Conservation (phyloP, 306 rosid genomes). For the Oxytropis ochrocephala region DNA sequence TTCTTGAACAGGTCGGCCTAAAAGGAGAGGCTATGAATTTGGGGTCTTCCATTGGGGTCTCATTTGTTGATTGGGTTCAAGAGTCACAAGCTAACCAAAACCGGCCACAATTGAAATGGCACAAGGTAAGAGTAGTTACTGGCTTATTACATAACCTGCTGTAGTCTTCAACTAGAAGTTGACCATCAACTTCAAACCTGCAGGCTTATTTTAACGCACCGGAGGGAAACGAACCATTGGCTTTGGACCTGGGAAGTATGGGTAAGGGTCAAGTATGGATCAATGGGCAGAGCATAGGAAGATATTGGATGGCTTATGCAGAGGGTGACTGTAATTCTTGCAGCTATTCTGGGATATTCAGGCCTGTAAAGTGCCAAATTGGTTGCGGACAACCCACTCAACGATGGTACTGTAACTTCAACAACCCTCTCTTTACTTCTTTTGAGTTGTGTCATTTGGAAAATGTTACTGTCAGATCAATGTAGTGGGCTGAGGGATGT, state of each 20-base stretch:
- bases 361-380: slow-evolving; percentile 55
- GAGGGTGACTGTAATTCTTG: slow-evolving; percentile 67
- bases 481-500: neutral
- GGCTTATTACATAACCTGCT: neutral
- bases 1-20: slow-evolving; percentile 63
- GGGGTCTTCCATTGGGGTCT: slow-evolving; percentile 42
- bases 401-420: slow-evolving; percentile 53
- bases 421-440: neutral
- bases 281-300: slow-evolving; percentile 92
- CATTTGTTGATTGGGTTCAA: slow-evolving; percentile 61
- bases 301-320: slow-evolving; percentile 91
- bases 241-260: slow-evolving; percentile 81
- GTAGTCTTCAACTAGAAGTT: slow-evolving; percentile 7
- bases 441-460: neutral
- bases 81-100: slow-evolving; percentile 42
- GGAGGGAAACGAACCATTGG: slow-evolving; percentile 62
- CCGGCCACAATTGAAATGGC: slow-evolving; percentile 68
- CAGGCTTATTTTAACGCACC: slow-evolving; percentile 84
- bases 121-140: slow-evolving; percentile 47
- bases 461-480: neutral
- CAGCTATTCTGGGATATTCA: slow-evolving; percentile 60
- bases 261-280: slow-evolving; percentile 99
- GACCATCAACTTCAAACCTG: slow-evolving; percentile 3
- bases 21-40: slow-evolving; percentile 75
- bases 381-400: slow-evolving; percentile 96